Base-by-base conservation (phyloP, 2,329 filamentous ascomycete genomes). In the Claviceps sp. region DNA sequence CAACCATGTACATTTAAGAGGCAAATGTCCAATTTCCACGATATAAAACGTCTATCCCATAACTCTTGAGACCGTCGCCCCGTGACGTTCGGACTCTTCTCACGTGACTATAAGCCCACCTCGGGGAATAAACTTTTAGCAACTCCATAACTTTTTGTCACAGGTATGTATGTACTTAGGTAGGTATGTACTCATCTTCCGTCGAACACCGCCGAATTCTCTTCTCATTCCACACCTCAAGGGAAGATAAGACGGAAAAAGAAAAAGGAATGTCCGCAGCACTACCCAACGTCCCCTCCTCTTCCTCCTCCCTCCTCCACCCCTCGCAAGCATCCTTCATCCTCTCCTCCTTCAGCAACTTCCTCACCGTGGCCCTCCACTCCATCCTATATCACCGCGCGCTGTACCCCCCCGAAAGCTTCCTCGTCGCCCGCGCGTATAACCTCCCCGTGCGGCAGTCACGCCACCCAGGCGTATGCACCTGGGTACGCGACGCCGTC, bases 361-460 rank as follows among this genome's bases (percentile, higher is more conserved):
- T 95, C 70, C 78, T 95, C 52, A 87, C 83, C 55, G 81, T 91
- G 56, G 79, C 86, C 60, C 80, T 91, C 57, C 90, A 96, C 73
- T 87, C 88, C 54, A 83, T 96, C 60, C 80, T 95, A 59, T 91
- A 83, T 72, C 82, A 93, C 62, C 86, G 90, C 59, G 68, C 69
- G 54, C 80, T 95, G 62, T 96, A 96, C 67, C 89, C 90, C 0
- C 67, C 71, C 48, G 70, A 79, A 30, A 87, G 88, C 38, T 96
- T 95, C 70, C 78, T 91, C 53, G 81, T 84, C 43, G 79, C 84
- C 41, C 80, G 85, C 57, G 89, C 87, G 61, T 90, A 90, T 74
- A 89, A 91, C 69, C 82, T 89, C 54, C 78, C 88, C 34, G 85
- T 94, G 46, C 84, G 86, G 60, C 89, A 95, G 65, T 91, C 82